Percentiles rank a stretch among this genome's conserved stretches.
These are phyloP conservation scores for Plasmodium knowlesi DNA, from an alignment of 169 alveolate species.

Conservation along the genomic window DNA sequence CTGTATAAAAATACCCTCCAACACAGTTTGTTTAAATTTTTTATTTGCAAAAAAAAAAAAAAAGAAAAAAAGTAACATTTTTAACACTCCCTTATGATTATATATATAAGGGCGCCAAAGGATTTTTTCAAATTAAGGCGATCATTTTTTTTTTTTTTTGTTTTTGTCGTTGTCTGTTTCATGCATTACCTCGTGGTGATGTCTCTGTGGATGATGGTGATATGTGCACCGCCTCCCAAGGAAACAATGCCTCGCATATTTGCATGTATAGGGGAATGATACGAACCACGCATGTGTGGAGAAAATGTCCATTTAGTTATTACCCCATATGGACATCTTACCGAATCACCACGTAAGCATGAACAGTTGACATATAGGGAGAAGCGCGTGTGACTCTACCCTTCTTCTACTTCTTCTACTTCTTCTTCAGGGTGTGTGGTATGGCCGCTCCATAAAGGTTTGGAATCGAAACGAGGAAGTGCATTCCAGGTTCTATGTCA, in stretches of 20 bases:
- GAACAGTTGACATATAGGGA: neutral
- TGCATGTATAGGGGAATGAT: neutral
- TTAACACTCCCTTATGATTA: neutral
- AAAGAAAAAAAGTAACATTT: neutral
- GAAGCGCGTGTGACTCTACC: neutral
- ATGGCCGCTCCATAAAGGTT: conserved; percentile 85
- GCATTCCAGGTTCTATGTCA: conserved; percentile 87
- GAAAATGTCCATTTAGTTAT: neutral
- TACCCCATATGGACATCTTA: neutral
- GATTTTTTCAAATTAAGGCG: neutral
- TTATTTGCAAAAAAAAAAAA: neutral
- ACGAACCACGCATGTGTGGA: neutral
- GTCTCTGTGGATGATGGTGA: neutral
- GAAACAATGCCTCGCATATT: neutral
- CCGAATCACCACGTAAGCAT: neutral
- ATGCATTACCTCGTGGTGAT: neutral
- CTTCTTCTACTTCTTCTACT: conserved; percentile 40
- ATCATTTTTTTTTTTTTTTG: neutral
- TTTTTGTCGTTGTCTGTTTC: neutral
- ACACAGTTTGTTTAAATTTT: neutral
- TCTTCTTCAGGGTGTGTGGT: conserved; percentile 46
- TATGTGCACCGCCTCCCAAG: neutral
- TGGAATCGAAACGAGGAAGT: conserved; percentile 84
- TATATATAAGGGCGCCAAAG: neutral
- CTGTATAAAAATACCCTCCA: neutral